Evolutionary conservation across 2,329 filamentous ascomycete genomes (phyloP), one percentile per base, ranked within the genome.

Genomic region (Colletotrichum sidae): DNA sequence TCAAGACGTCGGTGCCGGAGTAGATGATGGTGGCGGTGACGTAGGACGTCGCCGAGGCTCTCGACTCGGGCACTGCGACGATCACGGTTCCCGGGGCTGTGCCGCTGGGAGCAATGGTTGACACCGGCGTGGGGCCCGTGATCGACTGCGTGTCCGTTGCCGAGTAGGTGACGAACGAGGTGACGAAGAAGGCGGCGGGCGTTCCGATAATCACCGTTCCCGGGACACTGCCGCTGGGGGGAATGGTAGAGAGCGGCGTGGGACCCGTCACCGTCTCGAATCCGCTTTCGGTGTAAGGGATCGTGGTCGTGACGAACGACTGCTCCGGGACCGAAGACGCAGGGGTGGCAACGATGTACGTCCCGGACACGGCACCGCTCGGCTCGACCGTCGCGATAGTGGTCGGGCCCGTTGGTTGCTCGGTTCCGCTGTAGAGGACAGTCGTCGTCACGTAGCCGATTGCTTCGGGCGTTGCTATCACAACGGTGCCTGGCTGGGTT

Each of bases 21-120:
- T 46, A 46, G 7, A 35, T 3, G 3, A 56, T 17, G 5, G 54
- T 56, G 7, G 54, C 44, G 10, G 54, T 56, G n/a, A 56, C 44
- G 15, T 46, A 56, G 13, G 42, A 56, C 8, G 35, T 45, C 12
- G 44, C 44, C 11, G 15, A 13, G 3, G 10, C 35, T 10, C 15
- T 15, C 17, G 54, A 56, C 6, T 34, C 51, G 6, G 55, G 55
- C 10, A 33, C 55, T 8, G 54, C 59, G 52, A 25, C 8, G 25
- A 50, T 42, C 2, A 68, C 44, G 3, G 67, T 69, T 2, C 58
- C 65, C 13, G 59, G 55, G 8, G n/a, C 55, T 4, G 55, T 65
- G 2, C 65, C 65, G 11, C 37, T 50, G 1, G 56, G 55, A 4
- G 46, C 17, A 8, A 67, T 55, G 10, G 60, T 69, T 6, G 51